Conservation (phyloP, 2,329 filamentous ascomycete species). For the Rhexocercosporidium sp. region DNA sequence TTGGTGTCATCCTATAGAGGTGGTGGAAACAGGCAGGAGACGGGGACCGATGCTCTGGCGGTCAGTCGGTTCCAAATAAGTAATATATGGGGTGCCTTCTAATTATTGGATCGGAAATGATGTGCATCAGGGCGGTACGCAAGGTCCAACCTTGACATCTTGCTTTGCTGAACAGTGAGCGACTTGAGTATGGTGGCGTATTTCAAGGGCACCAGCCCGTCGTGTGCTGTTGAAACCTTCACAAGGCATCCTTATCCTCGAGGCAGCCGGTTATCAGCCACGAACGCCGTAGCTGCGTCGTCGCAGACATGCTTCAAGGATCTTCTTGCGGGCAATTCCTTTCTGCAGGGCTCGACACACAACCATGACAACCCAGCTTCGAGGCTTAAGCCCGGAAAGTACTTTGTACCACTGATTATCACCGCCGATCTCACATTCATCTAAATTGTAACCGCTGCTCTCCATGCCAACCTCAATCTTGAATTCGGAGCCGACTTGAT, state of each 20-base stretch:
- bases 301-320: conserved; percentile 25
- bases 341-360: conserved; percentile 17
- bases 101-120: conserved; percentile 29
- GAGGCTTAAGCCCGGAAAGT: conserved; percentile 8
- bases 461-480: conserved; percentile 1
- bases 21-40: conserved; percentile 5
- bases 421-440: conserved; percentile 28
- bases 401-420: conserved; percentile 20
- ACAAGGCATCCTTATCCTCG: conserved; percentile 32
- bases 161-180: conserved; percentile 18
- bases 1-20: not conserved
- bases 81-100: conserved; percentile 19
- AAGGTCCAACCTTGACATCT: conserved; percentile 22
- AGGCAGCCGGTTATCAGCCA: conserved; percentile 33
- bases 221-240: conserved; percentile 32
- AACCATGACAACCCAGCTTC: not conserved
- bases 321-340: conserved; percentile 31
- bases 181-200: conserved; percentile 19
- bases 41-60: conserved; percentile 5
- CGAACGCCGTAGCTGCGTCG: conserved; percentile 24
- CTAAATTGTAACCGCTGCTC: conserved; percentile 17
- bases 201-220: conserved; percentile 12
- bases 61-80: conserved; percentile 23
- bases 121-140: conserved; percentile 33
- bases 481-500: conserved; percentile 3